Percentiles rank a stretch among this genome's conserved stretches.
Evolutionary conservation across 176 grass and related monocot species (phyloP).

Genomic region (Panicum miliaceum): DNA sequence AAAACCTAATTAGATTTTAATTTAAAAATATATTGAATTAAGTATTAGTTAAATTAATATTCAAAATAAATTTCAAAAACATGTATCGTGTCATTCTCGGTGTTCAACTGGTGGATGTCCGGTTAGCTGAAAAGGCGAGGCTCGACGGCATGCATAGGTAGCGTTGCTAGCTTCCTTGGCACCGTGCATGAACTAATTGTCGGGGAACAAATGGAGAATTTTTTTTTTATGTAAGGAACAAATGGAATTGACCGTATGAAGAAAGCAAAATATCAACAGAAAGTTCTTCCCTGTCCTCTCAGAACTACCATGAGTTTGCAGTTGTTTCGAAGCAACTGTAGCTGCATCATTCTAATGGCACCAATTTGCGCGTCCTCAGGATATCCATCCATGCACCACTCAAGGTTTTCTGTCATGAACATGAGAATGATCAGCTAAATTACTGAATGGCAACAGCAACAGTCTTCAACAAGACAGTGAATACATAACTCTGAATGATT

Average conservation of each 20-base stretch:
- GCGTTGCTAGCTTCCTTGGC: too few relatives aligned
- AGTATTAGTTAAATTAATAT: too few relatives aligned
- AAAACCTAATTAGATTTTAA: too few relatives aligned
- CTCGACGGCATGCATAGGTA: too few relatives aligned
- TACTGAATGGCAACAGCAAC: background rate
- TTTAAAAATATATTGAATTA: too few relatives aligned
- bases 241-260: background rate
- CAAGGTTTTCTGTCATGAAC: conserved; percentile 51
- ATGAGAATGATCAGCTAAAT: background rate
- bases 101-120: too few relatives aligned
- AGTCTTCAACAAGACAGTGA: background rate
- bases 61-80: too few relatives aligned
- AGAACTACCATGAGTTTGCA: conserved; percentile 57
- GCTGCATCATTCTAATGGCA: conserved; percentile 55
- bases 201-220: background rate
- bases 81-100: too few relatives aligned
- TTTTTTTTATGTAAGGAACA: too few relatives aligned
- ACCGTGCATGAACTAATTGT: too few relatives aligned
- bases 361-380: conserved; percentile 50
- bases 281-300: conserved; percentile 59
- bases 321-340: conserved; percentile 48
- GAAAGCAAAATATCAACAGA: background rate
- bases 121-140: too few relatives aligned
- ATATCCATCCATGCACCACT: conserved; percentile 58
- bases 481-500: background rate